Conservation (phyloP, 2,329 filamentous ascomycete genomes). For the Cryphonectria parasitica region DNA sequence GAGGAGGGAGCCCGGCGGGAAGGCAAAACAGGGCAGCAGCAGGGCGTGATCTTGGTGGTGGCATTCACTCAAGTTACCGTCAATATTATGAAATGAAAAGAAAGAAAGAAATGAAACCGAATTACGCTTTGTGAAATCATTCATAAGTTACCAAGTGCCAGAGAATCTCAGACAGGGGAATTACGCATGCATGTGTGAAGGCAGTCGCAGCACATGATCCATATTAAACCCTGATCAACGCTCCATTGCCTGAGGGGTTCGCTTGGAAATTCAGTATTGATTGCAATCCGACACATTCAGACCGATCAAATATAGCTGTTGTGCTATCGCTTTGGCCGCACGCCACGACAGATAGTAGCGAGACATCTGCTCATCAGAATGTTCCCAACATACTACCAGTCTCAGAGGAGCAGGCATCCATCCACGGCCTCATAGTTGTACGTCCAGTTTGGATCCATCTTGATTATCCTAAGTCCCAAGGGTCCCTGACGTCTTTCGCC, state of each 20-base stretch:
- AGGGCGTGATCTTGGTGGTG: no score
- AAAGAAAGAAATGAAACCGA: no score
- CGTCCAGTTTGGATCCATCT: background rate
- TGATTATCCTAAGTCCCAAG: background rate
- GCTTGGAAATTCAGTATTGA: background rate
- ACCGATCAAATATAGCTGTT: background rate
- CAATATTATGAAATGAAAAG: no score
- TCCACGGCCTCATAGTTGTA: background rate
- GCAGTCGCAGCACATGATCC: no score
- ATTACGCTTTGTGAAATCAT: no score
- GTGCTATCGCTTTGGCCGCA: slow-evolving; percentile 2
- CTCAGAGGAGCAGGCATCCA: background rate
- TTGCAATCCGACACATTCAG: slow-evolving; percentile 1
- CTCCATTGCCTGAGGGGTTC: background rate
- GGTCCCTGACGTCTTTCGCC: background rate
- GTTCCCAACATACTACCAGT: background rate
- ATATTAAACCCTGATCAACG: background rate
- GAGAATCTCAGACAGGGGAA: no score
- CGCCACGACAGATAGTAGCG: background rate
- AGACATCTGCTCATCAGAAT: background rate
- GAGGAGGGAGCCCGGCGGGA: slow-evolving; percentile 57
- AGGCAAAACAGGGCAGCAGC: slow-evolving; percentile 40
- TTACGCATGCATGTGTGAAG: no score
- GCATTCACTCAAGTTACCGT: no score
- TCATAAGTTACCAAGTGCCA: no score